These are phyloP conservation scores for Aureobasidium sp. DNA, from an alignment of 2,329 filamentous ascomycete species.

Conservation along the genomic window DNA sequence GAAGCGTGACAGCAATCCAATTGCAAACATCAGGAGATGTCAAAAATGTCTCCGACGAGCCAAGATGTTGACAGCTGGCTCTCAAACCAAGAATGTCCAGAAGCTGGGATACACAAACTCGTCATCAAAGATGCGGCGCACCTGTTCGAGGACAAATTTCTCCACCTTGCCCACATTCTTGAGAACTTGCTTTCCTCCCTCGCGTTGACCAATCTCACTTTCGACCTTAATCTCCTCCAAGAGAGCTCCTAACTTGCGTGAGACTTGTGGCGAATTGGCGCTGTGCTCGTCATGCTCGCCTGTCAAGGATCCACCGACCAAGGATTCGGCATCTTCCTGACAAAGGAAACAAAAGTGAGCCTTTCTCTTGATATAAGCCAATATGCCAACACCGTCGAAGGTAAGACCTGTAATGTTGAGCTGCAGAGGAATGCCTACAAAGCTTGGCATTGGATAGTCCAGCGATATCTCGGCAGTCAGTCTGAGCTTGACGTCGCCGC, in stretches of 20 bases:
- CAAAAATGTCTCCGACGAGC: neutral
- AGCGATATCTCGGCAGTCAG: constrained; percentile 92
- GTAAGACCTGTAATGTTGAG: constrained; percentile 90
- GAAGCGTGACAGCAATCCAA: neutral
- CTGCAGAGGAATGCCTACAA: constrained; percentile 90
- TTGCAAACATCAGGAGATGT: neutral
- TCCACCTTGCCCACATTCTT: constrained; percentile 99
- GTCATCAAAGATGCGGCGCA: constrained; percentile 94
- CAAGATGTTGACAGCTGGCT: neutral
- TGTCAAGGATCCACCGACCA: constrained; percentile 37
- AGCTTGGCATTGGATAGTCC: constrained; percentile 97
- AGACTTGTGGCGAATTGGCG: neutral
- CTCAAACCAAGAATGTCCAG: constrained; percentile 88
- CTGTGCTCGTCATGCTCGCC: constrained; percentile 23
- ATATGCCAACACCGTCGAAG: constrained; percentile 88
- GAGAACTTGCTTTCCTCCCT: constrained; percentile 84
- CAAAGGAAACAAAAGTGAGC: constrained; percentile 93
- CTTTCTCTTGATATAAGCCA: constrained; percentile 82
- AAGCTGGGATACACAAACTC: constrained; percentile 98
- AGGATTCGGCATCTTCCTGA: constrained; percentile 76
- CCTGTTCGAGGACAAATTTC: constrained; percentile 92
- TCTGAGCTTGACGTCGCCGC: constrained; percentile 78
- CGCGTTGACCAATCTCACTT: constrained; percentile 91
- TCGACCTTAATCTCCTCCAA: constrained; percentile 92
- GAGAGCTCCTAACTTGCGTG: constrained; percentile 59